A percentile compares a stretch with the other conserved stretches of the same genome.
Conservation (phyloP, 192 early-diverging fungal genomes). For the Entrophospora sp. region DNA sequence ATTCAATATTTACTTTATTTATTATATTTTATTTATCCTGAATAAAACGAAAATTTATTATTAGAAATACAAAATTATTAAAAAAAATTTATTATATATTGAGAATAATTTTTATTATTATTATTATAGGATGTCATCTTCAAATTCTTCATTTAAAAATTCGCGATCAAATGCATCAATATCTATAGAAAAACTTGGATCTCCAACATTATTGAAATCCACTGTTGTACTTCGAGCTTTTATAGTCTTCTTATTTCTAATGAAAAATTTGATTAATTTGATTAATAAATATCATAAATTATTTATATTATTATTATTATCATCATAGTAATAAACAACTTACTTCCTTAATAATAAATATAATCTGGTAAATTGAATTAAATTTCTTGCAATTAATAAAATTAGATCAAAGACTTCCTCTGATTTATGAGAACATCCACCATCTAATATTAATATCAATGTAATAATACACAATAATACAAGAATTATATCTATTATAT, state of each 20-base stretch:
- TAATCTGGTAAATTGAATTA: slow-evolving; percentile 55
- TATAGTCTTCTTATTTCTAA: slow-evolving; percentile 7
- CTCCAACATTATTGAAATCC: neutral
- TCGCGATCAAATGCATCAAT: neutral
- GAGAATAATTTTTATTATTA: too few species aligned
- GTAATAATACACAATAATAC: slow-evolving; percentile 61
- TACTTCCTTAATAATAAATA: slow-evolving; percentile 58
- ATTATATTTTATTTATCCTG: too few species aligned
- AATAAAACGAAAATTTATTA: too few species aligned
- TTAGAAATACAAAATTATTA: too few species aligned
- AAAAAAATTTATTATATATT: too few species aligned
- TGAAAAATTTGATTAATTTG: neutral
- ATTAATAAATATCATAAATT: neutral
- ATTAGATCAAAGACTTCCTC: slow-evolving; percentile 69
- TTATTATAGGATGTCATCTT: too few species aligned
- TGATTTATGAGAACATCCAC: slow-evolving; percentile 56
- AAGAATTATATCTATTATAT: slow-evolving; percentile 61
- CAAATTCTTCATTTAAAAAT: neutral
- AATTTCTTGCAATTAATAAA: slow-evolving; percentile 59
- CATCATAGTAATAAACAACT: too few species aligned
- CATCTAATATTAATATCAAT: slow-evolving; percentile 48
- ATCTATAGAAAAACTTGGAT: slow-evolving; percentile 1
- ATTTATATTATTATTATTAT: neutral
- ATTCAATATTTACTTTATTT: too few species aligned
- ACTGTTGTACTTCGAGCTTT: neutral